phyloP scores from a whole-genome alignment of 1,284 basidiomycete species.

The Bjerkandera adusta region DNA sequence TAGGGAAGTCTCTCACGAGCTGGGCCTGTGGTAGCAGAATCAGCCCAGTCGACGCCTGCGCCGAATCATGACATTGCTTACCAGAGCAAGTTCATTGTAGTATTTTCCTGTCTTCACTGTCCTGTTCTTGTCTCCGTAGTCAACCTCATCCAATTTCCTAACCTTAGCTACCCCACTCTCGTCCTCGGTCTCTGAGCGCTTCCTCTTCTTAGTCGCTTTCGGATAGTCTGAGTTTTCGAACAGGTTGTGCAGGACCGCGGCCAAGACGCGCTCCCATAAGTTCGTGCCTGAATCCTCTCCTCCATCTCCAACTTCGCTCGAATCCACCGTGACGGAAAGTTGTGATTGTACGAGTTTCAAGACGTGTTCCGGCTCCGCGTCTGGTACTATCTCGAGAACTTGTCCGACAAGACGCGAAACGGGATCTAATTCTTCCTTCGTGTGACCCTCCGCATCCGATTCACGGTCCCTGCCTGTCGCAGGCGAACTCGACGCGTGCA shows the following conservation, averaged over 20 bases:
- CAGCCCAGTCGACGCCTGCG: neutral
- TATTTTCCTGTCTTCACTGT: constrained; percentile 34
- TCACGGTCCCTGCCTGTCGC: too few species aligned
- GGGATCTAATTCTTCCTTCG: constrained; percentile 11
- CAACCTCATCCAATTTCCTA: constrained; percentile 40
- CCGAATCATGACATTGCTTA: constrained; percentile 29
- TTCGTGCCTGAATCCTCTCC: neutral
- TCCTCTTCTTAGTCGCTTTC: constrained; percentile 54
- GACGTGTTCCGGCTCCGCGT: constrained; percentile 56
- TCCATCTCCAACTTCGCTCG: neutral
- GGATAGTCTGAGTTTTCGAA: constrained; percentile 66
- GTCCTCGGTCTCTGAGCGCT: constrained; percentile 39
- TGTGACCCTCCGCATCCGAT: too few species aligned
- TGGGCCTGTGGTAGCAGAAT: constrained; percentile 37
- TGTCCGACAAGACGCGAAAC: constrained; percentile 36
- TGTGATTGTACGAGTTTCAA: constrained; percentile 43
- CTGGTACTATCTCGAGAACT: constrained; percentile 66
- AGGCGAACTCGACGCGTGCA: neutral
- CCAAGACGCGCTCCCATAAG: constrained; percentile 35
- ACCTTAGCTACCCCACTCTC: constrained; percentile 22
- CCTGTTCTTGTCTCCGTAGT: constrained; percentile 50
- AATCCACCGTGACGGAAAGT: constrained; percentile 26
- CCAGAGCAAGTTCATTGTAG: constrained; percentile 52
- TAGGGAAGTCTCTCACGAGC: constrained; percentile 55
- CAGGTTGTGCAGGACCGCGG: constrained; percentile 52